Conservation (phyloP, 306 rosid genomes). For the Arachis stenosperma region DNA sequence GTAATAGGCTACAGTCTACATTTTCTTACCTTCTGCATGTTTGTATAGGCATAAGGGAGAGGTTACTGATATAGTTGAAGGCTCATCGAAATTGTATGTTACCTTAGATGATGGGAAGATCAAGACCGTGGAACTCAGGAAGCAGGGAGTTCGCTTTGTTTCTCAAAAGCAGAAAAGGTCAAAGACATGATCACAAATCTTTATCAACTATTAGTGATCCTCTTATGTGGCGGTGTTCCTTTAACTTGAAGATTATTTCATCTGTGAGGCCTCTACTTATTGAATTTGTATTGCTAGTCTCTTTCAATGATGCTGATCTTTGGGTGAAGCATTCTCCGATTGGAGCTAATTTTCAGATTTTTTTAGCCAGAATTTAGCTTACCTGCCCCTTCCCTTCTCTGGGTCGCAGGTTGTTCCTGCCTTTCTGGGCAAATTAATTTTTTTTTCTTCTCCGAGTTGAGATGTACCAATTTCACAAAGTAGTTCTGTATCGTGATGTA, state of each 20-base stretch:
- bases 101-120: slow-evolving; percentile 75
- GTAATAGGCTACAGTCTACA: not conserved
- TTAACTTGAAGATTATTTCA: slow-evolving; percentile 43
- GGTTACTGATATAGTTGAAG: slow-evolving; percentile 70
- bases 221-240: slow-evolving; percentile 29
- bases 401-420: slow-evolving; percentile 30
- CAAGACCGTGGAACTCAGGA: slow-evolving; percentile 70
- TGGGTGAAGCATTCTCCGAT: slow-evolving; percentile 39
- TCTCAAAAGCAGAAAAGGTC: slow-evolving; percentile 81
- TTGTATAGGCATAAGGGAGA: slow-evolving; percentile 83
- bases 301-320: slow-evolving; percentile 38
- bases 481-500: slow-evolving; percentile 45
- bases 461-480: slow-evolving; percentile 33
- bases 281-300: slow-evolving; percentile 31
- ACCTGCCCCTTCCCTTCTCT: slow-evolving; percentile 6
- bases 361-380: slow-evolving; percentile 34
- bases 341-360: slow-evolving; percentile 36
- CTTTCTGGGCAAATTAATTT: slow-evolving; percentile 8
- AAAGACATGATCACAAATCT: slow-evolving; percentile 39
- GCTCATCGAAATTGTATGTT: slow-evolving; percentile 68
- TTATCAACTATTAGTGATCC: slow-evolving; percentile 19
- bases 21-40: slow-evolving; percentile 5
- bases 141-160: slow-evolving; percentile 87
- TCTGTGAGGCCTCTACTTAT: slow-evolving; percentile 38
- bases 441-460: slow-evolving; percentile 22